These are phyloP conservation scores for Blastomyces gilchristii DNA, from an alignment of 2,329 filamentous ascomycete genomes.

Conservation along the genomic window DNA sequence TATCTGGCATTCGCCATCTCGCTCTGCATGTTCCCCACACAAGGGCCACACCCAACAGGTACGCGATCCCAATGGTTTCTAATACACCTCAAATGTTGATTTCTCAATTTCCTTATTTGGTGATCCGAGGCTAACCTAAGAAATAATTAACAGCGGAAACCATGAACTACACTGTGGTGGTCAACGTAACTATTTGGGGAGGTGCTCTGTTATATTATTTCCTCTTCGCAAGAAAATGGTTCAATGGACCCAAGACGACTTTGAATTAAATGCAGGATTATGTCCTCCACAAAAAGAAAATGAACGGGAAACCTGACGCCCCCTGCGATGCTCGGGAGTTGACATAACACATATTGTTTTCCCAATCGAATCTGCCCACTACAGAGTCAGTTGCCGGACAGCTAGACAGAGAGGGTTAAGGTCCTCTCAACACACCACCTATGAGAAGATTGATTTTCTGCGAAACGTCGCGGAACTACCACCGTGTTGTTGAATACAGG, in stretches of 20 bases:
- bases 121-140: constrained; percentile 9
- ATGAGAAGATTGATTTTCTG: no score
- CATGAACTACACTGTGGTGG: constrained; percentile 57
- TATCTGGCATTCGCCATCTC: constrained; percentile 49
- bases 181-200: constrained; percentile 50
- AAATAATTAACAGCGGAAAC: constrained; percentile 24
- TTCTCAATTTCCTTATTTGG: constrained; percentile 4
- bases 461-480: no score
- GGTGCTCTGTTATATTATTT: constrained; percentile 48
- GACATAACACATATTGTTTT: no score
- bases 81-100: neutral
- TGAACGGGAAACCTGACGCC: no score
- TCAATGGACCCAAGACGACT: constrained; percentile 50
- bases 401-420: no score
- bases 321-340: no score
- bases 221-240: constrained; percentile 49
- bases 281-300: neutral
- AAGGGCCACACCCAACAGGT: constrained; percentile 44
- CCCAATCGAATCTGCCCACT: no score
- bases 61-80: constrained; percentile 14
- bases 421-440: no score
- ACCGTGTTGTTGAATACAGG: no score
- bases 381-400: no score
- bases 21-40: constrained; percentile 49
- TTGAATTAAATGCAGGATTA: neutral